Conservation (phyloP, 176 grass and related monocot genomes). For the Aegilops umbellulata region DNA sequence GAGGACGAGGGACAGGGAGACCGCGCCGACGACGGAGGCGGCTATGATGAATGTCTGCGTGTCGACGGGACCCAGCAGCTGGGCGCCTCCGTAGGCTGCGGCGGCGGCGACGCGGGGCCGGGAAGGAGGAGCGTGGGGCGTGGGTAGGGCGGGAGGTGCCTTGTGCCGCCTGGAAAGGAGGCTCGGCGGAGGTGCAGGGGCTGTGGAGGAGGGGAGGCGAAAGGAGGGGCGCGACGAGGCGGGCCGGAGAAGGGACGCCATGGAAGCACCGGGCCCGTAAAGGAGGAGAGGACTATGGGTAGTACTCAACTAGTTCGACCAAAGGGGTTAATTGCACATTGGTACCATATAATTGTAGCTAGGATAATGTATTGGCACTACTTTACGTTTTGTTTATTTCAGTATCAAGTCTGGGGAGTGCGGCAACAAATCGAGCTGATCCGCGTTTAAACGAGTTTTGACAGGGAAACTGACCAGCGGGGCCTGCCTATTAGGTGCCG, state of each 20-base stretch:
- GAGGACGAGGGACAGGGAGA: constrained; percentile 68
- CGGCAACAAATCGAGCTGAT: too few species aligned
- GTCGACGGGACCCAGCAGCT: constrained; percentile 49
- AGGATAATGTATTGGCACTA: too few species aligned
- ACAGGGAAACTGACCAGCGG: too few species aligned
- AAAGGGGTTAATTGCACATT: background rate
- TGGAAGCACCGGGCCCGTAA: background rate
- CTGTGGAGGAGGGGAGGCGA: background rate
- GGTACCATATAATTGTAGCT: too few species aligned
- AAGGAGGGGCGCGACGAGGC: constrained; percentile 13
- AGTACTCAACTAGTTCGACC: background rate
- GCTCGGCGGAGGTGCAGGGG: background rate
- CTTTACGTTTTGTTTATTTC: too few species aligned
- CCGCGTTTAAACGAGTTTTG: too few species aligned
- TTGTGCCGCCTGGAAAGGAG: background rate
- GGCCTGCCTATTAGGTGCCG: too few species aligned
- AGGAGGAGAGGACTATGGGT: background rate
- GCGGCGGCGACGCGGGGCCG: constrained; percentile 9
- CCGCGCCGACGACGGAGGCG: constrained; percentile 52
- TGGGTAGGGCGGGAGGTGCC: background rate
- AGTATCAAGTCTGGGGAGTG: too few species aligned
- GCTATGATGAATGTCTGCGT: constrained; percentile 81
- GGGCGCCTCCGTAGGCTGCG: constrained; percentile 36
- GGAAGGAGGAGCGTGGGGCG: constrained; percentile 2
- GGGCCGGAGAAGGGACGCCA: constrained; percentile 31